Evolutionary conservation across 2,329 filamentous ascomycete species (phyloP), one percentile per base, ranked within the genome.

Genomic region (Colletotrichum phormii): DNA sequence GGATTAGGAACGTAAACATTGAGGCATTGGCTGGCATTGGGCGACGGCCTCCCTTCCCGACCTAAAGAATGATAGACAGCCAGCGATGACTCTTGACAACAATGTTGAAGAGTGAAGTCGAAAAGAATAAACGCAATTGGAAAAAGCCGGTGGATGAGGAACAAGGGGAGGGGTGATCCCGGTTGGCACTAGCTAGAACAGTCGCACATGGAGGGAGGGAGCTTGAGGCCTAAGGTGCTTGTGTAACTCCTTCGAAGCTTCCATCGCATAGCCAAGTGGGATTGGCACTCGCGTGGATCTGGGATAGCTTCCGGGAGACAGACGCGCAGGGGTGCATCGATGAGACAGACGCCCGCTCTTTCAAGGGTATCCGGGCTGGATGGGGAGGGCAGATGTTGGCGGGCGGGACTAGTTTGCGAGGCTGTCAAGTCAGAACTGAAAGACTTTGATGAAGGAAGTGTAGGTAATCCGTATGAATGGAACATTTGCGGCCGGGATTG

Each of bases 221-320:
- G 26, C 26, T 29, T 29, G 26, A 4, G 26, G 26, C 2, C 26
- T 29, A 4, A 5, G 26, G 26, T 29, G 60, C 60, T 37, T 53
- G 29, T 12, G n/a, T 8, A 35, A 11, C 15, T 9, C n/a, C 53
- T 53, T 49, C 59, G 13, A 49, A n/a, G 59, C 42, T 51, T 29
- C 24, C 26, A 33, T 26, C 2, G 46, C 13, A 64, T 54, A n/a
- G 46, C 46, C 46, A 26, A 54, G 46, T n/a, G 9, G 61, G 15
- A 26, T 64, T 26, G 61, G 29, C 61, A 64, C 61, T 37, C 42
- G 60, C 29, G 29, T 37, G 61, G 61, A 53, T 53, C 46, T 54
- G 15, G 46, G 12, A 9, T 37, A 12, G 46, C 46, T 64, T 54
- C 61, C 61, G 31, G n/a, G n/a, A 63, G 61, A 29, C 31, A 35